These are phyloP conservation scores for Ceriops zippeliana DNA, from an alignment of 345 rosid genomes.

Conservation along the genomic window DNA sequence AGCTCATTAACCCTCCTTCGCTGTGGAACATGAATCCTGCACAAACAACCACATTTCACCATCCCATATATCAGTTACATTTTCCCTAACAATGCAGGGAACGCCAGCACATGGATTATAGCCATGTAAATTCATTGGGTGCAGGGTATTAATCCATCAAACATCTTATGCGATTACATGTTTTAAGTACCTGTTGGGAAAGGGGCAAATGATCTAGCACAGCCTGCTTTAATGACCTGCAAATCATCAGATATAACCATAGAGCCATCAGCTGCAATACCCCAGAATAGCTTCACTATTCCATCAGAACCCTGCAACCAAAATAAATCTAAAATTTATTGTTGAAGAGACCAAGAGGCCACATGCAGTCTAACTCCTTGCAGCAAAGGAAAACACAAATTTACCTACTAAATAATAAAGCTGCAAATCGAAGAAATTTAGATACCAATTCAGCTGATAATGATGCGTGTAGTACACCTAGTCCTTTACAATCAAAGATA, in stretches of 20 bases:
- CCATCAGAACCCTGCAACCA: slow-evolving; percentile 29
- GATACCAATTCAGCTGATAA: too few relatives aligned
- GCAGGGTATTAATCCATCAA: background rate
- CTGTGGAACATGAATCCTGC: slow-evolving; percentile 34
- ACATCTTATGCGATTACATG: too few relatives aligned
- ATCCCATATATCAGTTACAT: background rate
- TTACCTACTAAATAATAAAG: too few relatives aligned
- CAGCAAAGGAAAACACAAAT: too few relatives aligned
- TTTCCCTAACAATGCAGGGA: too few relatives aligned
- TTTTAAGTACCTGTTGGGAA: slow-evolving; percentile 42
- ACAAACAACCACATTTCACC: background rate
- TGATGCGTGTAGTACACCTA: too few relatives aligned
- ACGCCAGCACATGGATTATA: too few relatives aligned
- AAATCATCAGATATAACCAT: slow-evolving; percentile 47
- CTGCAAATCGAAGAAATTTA: too few relatives aligned
- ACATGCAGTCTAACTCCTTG: too few relatives aligned
- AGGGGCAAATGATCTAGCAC: slow-evolving; percentile 57
- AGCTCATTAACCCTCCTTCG: slow-evolving; percentile 43
- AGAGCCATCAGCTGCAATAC: slow-evolving; percentile 47
- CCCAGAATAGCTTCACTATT: slow-evolving; percentile 43
- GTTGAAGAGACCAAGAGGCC: too few relatives aligned
- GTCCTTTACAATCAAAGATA: too few relatives aligned
- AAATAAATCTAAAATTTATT: background rate
- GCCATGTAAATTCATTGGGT: background rate
- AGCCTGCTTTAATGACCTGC: slow-evolving; percentile 42